Evolutionary conservation across 176 grass and related monocot genomes (phyloP), one percentile per base, ranked within the genome.

Genomic region (Raddia guianensis): DNA sequence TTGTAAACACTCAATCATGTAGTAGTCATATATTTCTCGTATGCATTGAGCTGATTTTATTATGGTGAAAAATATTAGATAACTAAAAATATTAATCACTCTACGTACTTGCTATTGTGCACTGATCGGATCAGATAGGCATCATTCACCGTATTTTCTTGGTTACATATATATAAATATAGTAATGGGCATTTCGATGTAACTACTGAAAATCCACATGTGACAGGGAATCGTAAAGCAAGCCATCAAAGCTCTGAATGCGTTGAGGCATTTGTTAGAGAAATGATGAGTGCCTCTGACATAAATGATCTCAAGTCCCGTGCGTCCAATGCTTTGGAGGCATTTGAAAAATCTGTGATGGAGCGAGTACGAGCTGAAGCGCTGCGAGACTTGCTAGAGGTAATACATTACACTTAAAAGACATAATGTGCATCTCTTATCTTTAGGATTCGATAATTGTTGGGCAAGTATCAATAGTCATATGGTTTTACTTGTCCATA

Each of bases 231-330:
- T 66, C 79, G 56, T 85, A 68, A 83, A 63, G 70, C 72, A 65
- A 81, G 14, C 77, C 71, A 77, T 70, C 65, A 64, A 60, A 70
- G 82, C 52, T 88, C 91, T 60, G 89, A 84, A 84, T 94, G 89
- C 85, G 94, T 92, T 66, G 94, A 94, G 42, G 80, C 94, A 72
- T 88, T 97, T 70, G 85, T 97, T 55, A 97, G 83, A 83, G 94
- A 97, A 78, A 90, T 94, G 87, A 86, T 82, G 80, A 88, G 84
- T 40, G 70, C 91, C 57, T 83, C 91, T n/a, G 69, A 97, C 82
- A 90, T 92, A 79, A 79, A 89, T 63, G 87, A 92, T 90, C 87
- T 89, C 48, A 73, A 83, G 43, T 73, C 63, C 66, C 85, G 89
- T 79, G 87, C 91, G 33, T 94, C 89, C 6, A 94, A 85, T 82